phyloP scores from a whole-genome alignment of 148 eudicot genomes.

The Diospyros kaki region DNA sequence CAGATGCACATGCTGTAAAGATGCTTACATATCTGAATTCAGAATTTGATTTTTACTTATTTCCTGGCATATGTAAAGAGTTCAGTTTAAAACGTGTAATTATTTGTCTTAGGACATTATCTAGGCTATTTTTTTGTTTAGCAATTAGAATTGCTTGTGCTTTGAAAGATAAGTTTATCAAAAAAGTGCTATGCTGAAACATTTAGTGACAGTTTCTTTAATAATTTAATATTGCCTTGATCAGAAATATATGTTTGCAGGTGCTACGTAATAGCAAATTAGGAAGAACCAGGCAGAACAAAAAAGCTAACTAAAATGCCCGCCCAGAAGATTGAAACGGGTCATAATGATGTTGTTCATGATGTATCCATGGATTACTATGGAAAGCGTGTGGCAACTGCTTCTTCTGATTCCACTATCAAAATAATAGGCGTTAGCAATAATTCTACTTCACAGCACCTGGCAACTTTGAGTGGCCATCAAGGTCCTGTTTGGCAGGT shows the following conservation, averaged over 20 bases:
- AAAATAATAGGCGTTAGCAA: constrained; percentile 60
- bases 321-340: constrained; percentile 79
- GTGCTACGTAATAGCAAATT: background rate
- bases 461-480: constrained; percentile 77
- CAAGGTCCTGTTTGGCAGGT: constrained; percentile 97
- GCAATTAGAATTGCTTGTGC: background rate
- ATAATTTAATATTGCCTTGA: background rate
- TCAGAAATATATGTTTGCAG: background rate
- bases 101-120: background rate
- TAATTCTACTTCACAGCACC: constrained; percentile 52
- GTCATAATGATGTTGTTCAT: constrained; percentile 74
- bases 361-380: constrained; percentile 94
- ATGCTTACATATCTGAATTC: background rate
- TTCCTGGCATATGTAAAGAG: background rate
- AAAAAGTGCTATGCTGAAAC: background rate
- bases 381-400: constrained; percentile 83
- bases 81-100: background rate
- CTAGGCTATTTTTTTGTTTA: background rate
- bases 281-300: background rate
- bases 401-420: constrained; percentile 69
- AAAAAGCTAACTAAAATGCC: constrained; percentile 37
- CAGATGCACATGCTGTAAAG: background rate
- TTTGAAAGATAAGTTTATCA: constrained; percentile 1
- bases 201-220: background rate
- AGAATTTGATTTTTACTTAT: background rate